Percentiles rank a stretch among this genome's conserved stretches.
Evolutionary conservation across 1,139 yeast genomes (phyloP).

Genomic region (Suhomyces terraborum): DNA sequence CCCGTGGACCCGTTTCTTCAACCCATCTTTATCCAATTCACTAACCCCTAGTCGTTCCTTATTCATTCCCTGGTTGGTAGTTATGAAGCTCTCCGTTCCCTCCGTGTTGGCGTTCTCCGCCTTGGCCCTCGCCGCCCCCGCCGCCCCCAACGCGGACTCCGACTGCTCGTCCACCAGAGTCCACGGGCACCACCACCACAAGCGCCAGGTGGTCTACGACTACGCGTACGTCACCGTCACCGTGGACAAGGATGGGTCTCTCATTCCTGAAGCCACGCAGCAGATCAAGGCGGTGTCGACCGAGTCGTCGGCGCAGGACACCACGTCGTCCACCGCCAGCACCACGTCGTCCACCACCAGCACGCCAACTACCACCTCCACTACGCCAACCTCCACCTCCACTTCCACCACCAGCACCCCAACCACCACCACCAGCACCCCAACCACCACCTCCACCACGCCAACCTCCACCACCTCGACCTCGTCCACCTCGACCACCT

Average conservation of each 20-base stretch:
- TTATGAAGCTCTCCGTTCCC: conserved; percentile 36
- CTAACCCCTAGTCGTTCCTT: conserved; percentile 23
- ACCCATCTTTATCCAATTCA: conserved; percentile 7
- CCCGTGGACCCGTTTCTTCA: neutral
- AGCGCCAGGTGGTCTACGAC: conserved; percentile 79
- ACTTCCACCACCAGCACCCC: conserved; percentile 13
- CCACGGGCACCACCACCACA: conserved; percentile 69
- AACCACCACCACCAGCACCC: conserved; percentile 14
- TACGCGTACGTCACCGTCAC: conserved; percentile 77
- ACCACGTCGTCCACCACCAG: too few relatives aligned
- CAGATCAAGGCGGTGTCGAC: conserved; percentile 9
- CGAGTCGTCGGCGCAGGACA: too few relatives aligned
- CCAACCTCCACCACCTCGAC: conserved; percentile 14
- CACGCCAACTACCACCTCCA: conserved; percentile 8
- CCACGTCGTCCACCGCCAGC: too few relatives aligned
- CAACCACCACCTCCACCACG: conserved; percentile 11
- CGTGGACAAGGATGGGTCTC: conserved; percentile 65
- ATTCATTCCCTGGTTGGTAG: conserved; percentile 12
- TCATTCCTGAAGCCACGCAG: conserved; percentile 8
- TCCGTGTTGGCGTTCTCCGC: conserved; percentile 40
- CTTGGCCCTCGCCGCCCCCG: conserved; percentile 22
- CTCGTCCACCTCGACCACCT: conserved; percentile 9
- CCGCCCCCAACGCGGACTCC: conserved; percentile 31
- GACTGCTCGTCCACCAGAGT: conserved; percentile 43
- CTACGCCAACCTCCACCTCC: conserved; percentile 6